phyloP scores from a whole-genome alignment of 257 asterid species.

The Nicotiana tabacum region DNA sequence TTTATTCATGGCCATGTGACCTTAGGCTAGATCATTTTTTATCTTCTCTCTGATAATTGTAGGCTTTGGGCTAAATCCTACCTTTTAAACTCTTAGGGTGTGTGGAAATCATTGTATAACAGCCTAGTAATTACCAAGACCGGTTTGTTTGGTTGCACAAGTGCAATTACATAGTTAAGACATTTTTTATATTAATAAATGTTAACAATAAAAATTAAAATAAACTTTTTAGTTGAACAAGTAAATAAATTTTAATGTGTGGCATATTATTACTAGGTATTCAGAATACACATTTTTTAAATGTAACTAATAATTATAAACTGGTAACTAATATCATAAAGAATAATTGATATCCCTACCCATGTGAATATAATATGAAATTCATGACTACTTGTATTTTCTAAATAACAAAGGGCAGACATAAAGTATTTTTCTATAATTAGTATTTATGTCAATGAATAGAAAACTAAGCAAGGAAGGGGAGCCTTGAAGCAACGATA shows the following conservation, averaged over 20 bases:
- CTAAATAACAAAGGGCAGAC: background rate
- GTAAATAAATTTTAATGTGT: background rate
- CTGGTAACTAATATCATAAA: background rate
- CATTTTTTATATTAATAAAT: background rate
- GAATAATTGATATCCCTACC: background rate
- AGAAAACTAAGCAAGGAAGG: background rate
- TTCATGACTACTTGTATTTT: no score
- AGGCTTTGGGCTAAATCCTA: background rate
- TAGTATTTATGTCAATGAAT: background rate
- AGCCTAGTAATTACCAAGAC: background rate
- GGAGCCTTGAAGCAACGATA: no score
- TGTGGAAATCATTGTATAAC: background rate
- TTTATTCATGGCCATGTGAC: background rate
- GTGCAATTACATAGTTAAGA: background rate
- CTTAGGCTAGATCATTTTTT: background rate
- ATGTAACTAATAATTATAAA: background rate
- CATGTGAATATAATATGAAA: background rate
- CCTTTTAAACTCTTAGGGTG: background rate
- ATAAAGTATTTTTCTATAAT: background rate
- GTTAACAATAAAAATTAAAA: background rate
- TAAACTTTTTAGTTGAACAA: background rate
- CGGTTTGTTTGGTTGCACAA: background rate
- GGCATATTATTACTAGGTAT: background rate
- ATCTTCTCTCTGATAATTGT: background rate
- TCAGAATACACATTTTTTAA: background rate